Percentiles rank a stretch among this genome's conserved stretches.
phyloP scores from a whole-genome alignment of 148 eudicot genomes.

The Camellia lanceoleosa region DNA sequence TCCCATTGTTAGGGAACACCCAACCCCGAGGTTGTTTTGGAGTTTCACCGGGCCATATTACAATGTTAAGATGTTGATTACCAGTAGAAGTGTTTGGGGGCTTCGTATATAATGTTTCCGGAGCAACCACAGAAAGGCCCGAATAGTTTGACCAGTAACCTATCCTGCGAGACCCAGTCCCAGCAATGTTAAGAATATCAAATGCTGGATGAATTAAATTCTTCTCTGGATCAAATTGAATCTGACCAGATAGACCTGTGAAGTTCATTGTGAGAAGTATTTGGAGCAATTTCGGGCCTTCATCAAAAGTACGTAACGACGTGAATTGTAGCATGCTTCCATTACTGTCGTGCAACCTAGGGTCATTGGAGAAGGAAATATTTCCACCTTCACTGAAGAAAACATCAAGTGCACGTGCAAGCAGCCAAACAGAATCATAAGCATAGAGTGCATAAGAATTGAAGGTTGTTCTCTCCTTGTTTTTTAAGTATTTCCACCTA shows the following conservation, averaged over 20 bases:
- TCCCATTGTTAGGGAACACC: conserved; percentile 90
- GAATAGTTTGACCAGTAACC: conserved; percentile 88
- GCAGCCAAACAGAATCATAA: conserved; percentile 81
- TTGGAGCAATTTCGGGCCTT: conserved; percentile 56
- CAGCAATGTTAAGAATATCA: conserved; percentile 68
- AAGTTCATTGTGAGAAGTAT: conserved; percentile 41
- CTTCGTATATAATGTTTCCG: conserved; percentile 51
- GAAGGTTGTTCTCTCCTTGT: conserved; percentile 38
- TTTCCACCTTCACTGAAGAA: conserved; percentile 53
- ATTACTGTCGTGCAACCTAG: conserved; percentile 35
- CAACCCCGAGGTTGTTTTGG: conserved; percentile 69
- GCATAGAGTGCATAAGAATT: conserved; percentile 82
- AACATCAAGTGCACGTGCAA: conserved; percentile 69
- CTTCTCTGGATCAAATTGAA: conserved; percentile 56
- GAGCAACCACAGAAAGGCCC: conserved; percentile 65
- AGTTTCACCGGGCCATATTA: conserved; percentile 89
- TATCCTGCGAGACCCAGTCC: conserved; percentile 56
- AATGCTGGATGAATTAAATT: conserved; percentile 61
- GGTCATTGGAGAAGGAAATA: conserved; percentile 56
- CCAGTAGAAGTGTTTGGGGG: conserved; percentile 44
- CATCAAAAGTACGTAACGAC: conserved; percentile 51
- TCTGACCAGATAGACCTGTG: conserved; percentile 60
- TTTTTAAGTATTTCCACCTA: conserved; percentile 51
- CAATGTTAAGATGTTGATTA: conserved; percentile 50
- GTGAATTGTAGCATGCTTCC: conserved; percentile 47